Evolutionary conservation across 805 yeast genomes (phyloP).

Genomic region (Kazachstania taianensis): DNA sequence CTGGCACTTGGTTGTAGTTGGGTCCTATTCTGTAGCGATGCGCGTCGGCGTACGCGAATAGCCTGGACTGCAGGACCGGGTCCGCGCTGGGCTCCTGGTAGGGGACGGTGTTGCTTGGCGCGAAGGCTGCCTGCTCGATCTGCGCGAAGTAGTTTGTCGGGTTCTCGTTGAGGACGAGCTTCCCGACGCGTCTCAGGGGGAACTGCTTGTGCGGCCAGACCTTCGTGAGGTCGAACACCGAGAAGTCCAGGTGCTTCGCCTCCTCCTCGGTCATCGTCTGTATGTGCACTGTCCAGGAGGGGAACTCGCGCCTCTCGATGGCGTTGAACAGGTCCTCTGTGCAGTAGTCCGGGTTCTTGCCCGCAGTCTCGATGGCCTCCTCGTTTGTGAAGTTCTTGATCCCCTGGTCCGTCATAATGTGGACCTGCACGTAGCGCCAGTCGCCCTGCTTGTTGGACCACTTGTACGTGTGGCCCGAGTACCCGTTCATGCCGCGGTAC

Average conservation of each 20-base stretch:
- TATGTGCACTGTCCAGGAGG: slow-evolving; percentile 77
- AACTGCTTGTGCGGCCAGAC: slow-evolving; percentile 84
- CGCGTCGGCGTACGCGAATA: slow-evolving; percentile 77
- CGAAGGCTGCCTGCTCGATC: slow-evolving; percentile 76
- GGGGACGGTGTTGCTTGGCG: slow-evolving; percentile 79
- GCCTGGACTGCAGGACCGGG: slow-evolving; percentile 73
- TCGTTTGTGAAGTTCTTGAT: slow-evolving; percentile 44
- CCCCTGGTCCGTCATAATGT: slow-evolving; percentile 45
- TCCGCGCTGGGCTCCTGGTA: slow-evolving; percentile 76
- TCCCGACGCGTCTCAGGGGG: slow-evolving; percentile 82
- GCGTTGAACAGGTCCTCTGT: slow-evolving; percentile 71
- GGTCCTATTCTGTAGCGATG: slow-evolving; percentile 70
- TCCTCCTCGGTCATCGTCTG: slow-evolving; percentile 82
- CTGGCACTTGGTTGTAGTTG: slow-evolving; percentile 79
- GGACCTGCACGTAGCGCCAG: slow-evolving; percentile 49
- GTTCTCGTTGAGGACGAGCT: slow-evolving; percentile 67
- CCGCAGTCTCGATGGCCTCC: slow-evolving; percentile 58
- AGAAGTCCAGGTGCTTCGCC: slow-evolving; percentile 64
- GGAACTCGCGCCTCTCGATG: slow-evolving; percentile 67
- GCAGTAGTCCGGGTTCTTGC: slow-evolving; percentile 73
- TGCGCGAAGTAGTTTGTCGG: slow-evolving; percentile 84
- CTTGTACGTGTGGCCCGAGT: slow-evolving; percentile 58
- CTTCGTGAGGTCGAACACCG: slow-evolving; percentile 84
- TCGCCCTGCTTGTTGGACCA: slow-evolving; percentile 46
- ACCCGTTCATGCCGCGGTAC: slow-evolving; percentile 52